Evolutionary conservation across 257 asterid genomes (phyloP), one percentile per base, ranked within the genome.

Genomic region (Ligustrum vulgare): DNA sequence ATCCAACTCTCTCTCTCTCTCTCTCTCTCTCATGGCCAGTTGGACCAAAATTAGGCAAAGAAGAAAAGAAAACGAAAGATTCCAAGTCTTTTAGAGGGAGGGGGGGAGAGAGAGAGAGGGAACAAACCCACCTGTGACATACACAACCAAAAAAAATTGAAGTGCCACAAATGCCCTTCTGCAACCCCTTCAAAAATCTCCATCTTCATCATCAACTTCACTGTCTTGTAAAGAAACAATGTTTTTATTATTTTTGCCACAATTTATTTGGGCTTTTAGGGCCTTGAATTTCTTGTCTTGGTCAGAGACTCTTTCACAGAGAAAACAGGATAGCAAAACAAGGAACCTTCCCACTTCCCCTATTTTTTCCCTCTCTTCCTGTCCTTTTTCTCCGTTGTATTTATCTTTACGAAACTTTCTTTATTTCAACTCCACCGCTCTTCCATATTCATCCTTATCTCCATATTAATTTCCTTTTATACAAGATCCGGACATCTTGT

Each of bases 251-350:
- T 36, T 70, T 39, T 70, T 73, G 63, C 81, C 89, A 78, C 81
- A 80, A 79, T 70, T 82, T 82, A 72, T 80, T 90, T 87, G 95
- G 92, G 86, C 96, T 91, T 89, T 91, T 87, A 86, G 91, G 93
- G 87, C 82, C 87, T 89, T 90, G 2, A 41, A 41, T 41, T 41
- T 3, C 16, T 41, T 87, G 87, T 85, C 85, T 83, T 84, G 96
- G 97, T 90, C 97, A 88, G 91, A 90, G 81, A n/a, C 72, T 84
- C 82, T 79, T 76, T 83, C 89, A 80, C 91, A 88, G 87, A 85
- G 90, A 87, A 86, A 83, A 87, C 90, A 84, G 84, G 88, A 84
- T 84, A 80, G 81, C 83, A 74, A 74, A 87, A 75, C 85, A 83
- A 84, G 88, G 89, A 90, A 56, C 64, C 80, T 79, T 76, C 63